A percentile compares a stretch with the other conserved stretches of the same genome.
These are phyloP conservation scores for Aspergillus wentii DNA, from an alignment of 495 filamentous ascomycete genomes.

Conservation along the genomic window DNA sequence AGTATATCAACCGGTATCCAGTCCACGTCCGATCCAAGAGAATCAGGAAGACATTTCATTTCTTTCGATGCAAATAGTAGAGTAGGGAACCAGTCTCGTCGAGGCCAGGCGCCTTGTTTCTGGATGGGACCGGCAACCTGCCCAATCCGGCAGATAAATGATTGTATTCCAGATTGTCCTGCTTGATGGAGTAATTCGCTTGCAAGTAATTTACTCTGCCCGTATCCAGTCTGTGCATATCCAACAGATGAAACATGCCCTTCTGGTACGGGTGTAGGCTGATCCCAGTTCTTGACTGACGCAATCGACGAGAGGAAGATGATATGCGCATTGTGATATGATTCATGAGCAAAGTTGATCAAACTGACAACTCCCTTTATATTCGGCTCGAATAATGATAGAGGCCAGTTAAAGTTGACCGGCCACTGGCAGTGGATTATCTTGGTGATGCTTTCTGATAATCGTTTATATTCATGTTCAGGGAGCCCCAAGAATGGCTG, in stretches of 20 bases:
- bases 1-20: slow-evolving; percentile 43
- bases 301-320: slow-evolving; percentile 51
- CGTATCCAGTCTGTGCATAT: slow-evolving; percentile 42
- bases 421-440: slow-evolving; percentile 58
- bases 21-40: neutral
- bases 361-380: slow-evolving; percentile 46
- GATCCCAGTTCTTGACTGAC: slow-evolving; percentile 31
- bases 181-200: slow-evolving; percentile 45
- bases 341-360: slow-evolving; percentile 37
- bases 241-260: slow-evolving; percentile 30
- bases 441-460: slow-evolving; percentile 38
- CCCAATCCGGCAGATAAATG: slow-evolving; percentile 45
- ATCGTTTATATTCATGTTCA: slow-evolving; percentile 21
- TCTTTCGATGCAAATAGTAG: slow-evolving; percentile 24
- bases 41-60: slow-evolving; percentile 2
- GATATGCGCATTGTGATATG: slow-evolving; percentile 34
- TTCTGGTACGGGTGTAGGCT: slow-evolving; percentile 35
- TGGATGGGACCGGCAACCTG: slow-evolving; percentile 48
- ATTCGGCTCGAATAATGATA: slow-evolving; percentile 48
- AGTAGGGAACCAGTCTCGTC: slow-evolving; percentile 51
- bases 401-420: slow-evolving; percentile 52
- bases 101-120: slow-evolving; percentile 42
- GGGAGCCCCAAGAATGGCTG: slow-evolving; percentile 37
- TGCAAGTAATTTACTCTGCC: slow-evolving; percentile 45
- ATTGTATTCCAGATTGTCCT: slow-evolving; percentile 26